Conservation (phyloP, 306 rosid species). For the Citrullus amarus region DNA sequence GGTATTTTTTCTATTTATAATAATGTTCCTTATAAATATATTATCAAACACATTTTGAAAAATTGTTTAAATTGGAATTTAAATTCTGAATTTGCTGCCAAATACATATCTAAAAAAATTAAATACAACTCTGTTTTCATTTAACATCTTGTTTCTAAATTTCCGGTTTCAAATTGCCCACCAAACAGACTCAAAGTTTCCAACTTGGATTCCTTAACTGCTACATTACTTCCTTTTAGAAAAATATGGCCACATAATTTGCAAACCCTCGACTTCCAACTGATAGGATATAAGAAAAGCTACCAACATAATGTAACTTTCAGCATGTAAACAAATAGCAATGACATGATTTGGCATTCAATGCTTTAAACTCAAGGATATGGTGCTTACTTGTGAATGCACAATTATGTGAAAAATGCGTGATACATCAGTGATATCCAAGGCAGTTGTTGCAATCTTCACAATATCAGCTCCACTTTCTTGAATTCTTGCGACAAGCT, state of each 20-base stretch:
- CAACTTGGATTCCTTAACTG: background rate
- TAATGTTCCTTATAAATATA: no score
- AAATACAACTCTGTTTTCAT: no score
- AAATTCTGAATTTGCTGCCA: no score
- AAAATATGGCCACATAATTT: background rate
- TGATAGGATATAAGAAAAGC: background rate
- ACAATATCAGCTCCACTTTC: slow-evolving; percentile 55
- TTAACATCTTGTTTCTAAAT: no score
- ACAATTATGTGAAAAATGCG: slow-evolving; percentile 39
- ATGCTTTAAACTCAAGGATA: background rate
- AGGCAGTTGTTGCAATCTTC: slow-evolving; percentile 55
- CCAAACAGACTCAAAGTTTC: background rate
- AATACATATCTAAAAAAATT: no score
- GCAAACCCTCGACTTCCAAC: background rate
- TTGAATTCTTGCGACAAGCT: slow-evolving; percentile 51
- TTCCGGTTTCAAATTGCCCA: no score
- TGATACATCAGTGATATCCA: slow-evolving; percentile 51
- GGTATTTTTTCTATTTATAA: no score
- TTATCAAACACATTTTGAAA: no score
- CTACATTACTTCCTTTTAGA: background rate
- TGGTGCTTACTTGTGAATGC: slow-evolving; percentile 39
- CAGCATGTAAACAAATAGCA: background rate
- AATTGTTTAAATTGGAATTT: no score
- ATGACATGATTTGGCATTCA: background rate
- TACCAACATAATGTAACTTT: background rate